Conservation (phyloP, 2,329 filamentous ascomycete species). For the Claviceps spartinae region DNA sequence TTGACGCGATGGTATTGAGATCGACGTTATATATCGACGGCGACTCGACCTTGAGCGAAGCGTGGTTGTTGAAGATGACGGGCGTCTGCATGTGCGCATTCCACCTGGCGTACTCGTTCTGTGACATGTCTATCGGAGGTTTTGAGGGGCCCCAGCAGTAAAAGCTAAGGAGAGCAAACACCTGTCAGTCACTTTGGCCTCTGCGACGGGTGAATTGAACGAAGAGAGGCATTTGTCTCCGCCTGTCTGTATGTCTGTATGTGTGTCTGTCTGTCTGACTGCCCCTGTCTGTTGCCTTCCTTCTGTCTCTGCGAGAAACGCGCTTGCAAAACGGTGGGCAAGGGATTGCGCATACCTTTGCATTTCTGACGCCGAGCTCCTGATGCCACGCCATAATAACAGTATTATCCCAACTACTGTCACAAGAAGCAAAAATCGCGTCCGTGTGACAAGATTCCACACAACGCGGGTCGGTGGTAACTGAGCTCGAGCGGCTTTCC, state of each 20-base stretch:
- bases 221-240: too few species aligned
- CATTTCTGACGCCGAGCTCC: slow-evolving; percentile 70
- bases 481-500: slow-evolving; percentile 76
- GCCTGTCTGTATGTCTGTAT: background rate
- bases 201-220: background rate
- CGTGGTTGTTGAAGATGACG: slow-evolving; percentile 92
- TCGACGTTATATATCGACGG: slow-evolving; percentile 66
- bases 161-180: slow-evolving; percentile 46
- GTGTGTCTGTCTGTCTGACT: background rate
- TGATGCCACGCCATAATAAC: slow-evolving; percentile 79
- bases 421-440: slow-evolving; percentile 63
- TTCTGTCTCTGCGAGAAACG: background rate
- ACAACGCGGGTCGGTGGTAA: slow-evolving; percentile 66
- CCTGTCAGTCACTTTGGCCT: slow-evolving; percentile 3
- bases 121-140: slow-evolving; percentile 88
- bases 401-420: slow-evolving; percentile 57
- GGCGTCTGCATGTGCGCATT: slow-evolving; percentile 79
- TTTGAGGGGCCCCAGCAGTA: slow-evolving; percentile 95
- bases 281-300: too few species aligned
- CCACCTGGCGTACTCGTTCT: slow-evolving; percentile 86
- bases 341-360: slow-evolving; percentile 53
- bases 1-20: slow-evolving; percentile 75
- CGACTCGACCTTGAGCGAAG: slow-evolving; percentile 71
- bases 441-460: slow-evolving; percentile 57
- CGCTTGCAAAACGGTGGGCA: background rate